These are phyloP conservation scores for Plasmodium reichenowi DNA, from an alignment of 169 alveolate genomes.

Conservation along the genomic window DNA sequence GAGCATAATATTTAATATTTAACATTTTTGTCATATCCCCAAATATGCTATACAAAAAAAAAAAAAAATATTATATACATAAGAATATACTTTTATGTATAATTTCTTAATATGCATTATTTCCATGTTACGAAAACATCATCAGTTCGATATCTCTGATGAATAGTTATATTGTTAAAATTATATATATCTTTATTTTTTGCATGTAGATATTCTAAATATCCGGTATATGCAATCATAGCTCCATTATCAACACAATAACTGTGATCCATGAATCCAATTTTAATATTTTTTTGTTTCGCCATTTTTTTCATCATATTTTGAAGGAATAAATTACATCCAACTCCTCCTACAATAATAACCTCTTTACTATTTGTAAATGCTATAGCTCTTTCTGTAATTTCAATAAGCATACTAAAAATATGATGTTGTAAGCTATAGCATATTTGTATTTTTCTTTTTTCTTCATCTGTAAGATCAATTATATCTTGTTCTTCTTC, in stretches of 20 bases:
- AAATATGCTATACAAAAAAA: not conserved
- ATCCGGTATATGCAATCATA: constrained; percentile 94
- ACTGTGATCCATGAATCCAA: constrained; percentile 99
- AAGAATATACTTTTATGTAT: not conserved
- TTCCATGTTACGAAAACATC: constrained; percentile 84
- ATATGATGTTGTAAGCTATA: constrained; percentile 96
- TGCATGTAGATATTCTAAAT: constrained; percentile 76
- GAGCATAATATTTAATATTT: no score
- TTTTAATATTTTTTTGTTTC: constrained; percentile 94
- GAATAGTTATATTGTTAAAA: constrained; percentile 81
- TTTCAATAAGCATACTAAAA: constrained; percentile 98
- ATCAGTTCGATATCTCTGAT: constrained; percentile 86
- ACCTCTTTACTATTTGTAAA: constrained; percentile 95
- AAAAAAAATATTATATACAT: not conserved
- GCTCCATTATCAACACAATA: constrained; percentile 99
- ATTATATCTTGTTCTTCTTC: constrained; percentile 76
- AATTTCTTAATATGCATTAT: not conserved
- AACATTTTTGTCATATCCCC: no score
- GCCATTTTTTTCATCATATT: constrained; percentile 97
- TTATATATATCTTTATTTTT: constrained; percentile 34
- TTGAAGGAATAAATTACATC: constrained; percentile 96
- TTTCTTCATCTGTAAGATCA: constrained; percentile 71
- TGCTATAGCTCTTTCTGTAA: constrained; percentile 99
- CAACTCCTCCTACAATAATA: constrained; percentile 99
- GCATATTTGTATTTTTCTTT: constrained; percentile 92